Conservation (phyloP, 371 early-diverging fungal species). For the Rhizopus delemar region DNA sequence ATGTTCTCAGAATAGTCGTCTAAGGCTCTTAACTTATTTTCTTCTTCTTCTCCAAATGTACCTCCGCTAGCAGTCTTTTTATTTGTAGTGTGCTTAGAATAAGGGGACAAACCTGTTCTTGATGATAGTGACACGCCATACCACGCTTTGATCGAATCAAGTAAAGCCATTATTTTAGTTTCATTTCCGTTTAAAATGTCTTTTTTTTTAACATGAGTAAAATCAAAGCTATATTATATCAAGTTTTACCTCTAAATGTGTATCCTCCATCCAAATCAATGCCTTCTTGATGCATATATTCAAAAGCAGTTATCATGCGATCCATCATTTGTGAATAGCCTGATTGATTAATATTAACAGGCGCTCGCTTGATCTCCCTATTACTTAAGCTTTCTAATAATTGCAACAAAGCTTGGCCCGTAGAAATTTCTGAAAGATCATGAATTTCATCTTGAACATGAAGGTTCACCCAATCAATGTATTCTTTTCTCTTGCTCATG, state of each 20-base stretch:
- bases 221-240: background rate
- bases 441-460: constrained; percentile 32
- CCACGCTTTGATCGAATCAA: constrained; percentile 44
- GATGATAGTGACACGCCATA: constrained; percentile 1
- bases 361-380: constrained; percentile 36
- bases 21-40: constrained; percentile 22
- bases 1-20: constrained; percentile 9
- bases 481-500: constrained; percentile 27
- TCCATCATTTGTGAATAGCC: constrained; percentile 45
- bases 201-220: background rate
- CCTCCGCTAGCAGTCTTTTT: constrained; percentile 36
- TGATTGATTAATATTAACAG: constrained; percentile 17
- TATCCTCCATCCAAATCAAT: constrained; percentile 54
- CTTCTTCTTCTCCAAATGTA: constrained; percentile 34
- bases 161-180: constrained; percentile 43
- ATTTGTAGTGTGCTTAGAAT: background rate
- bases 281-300: constrained; percentile 63
- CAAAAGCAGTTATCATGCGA: constrained; percentile 60
- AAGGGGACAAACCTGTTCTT: background rate
- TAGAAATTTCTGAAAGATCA: constrained; percentile 43
- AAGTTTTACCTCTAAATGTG: constrained; percentile 51
- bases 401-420: constrained; percentile 52
- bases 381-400: constrained; percentile 54
- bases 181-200: constrained; percentile 55
- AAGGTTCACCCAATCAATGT: constrained; percentile 59